A percentile compares a stretch with the other conserved stretches of the same genome.
These are phyloP conservation scores for Xylaria sp. DNA, from an alignment of 2,329 filamentous ascomycete genomes.

Conservation along the genomic window DNA sequence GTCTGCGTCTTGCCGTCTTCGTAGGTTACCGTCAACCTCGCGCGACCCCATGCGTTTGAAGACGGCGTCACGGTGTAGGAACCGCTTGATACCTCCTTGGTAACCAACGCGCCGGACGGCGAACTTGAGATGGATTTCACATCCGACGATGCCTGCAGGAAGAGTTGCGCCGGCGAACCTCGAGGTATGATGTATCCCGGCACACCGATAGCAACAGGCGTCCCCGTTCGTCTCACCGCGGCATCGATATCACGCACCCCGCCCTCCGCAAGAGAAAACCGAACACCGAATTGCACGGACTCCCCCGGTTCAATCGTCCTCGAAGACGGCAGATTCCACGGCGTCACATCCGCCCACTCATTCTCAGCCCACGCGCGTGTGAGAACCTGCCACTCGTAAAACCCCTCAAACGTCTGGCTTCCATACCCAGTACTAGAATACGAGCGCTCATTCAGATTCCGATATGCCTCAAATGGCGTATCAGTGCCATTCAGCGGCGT, in stretches of 20 bases:
- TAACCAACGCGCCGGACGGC: conserved; percentile 36
- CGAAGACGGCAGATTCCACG: conserved; percentile 53
- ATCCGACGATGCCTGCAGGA: conserved; percentile 37
- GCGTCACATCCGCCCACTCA: conserved; percentile 46
- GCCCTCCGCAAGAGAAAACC: conserved; percentile 42
- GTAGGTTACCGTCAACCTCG: conserved; percentile 44
- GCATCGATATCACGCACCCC: conserved; percentile 45
- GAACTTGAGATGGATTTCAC: conserved; percentile 38
- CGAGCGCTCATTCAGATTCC: conserved; percentile 44
- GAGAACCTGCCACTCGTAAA: conserved; percentile 56
- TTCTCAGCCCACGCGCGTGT: conserved; percentile 50
- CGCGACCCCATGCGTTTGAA: conserved; percentile 44
- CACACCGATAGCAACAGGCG: conserved; percentile 46
- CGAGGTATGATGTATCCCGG: conserved; percentile 51
- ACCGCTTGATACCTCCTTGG: conserved; percentile 28
- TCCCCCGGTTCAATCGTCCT: conserved; percentile 40
- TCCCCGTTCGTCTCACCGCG: conserved; percentile 38
- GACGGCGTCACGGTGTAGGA: conserved; percentile 42
- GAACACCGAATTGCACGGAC: conserved; percentile 44
- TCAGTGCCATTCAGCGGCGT: conserved; percentile 44
- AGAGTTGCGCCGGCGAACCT: conserved; percentile 42
- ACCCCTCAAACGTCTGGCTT: conserved; percentile 54
- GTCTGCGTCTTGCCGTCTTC: conserved; percentile 44
- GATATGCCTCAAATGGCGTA: conserved; percentile 50
- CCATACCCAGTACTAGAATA: conserved; percentile 40